Conservation (phyloP, 768 basidiomycete species). For the Agaricus subrufescens region DNA sequence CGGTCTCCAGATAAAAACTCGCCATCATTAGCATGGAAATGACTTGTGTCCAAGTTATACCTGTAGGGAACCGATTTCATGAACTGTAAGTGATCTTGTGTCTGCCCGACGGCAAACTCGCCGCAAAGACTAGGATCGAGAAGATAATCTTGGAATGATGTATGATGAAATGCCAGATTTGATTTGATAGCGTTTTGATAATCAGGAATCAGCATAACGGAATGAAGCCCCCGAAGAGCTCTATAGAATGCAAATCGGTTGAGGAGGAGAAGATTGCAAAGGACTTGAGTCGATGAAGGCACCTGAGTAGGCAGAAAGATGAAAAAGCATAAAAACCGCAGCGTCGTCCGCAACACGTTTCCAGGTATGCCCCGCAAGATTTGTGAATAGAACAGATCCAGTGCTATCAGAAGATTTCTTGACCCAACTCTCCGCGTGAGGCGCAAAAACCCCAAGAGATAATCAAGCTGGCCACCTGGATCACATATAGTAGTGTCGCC, state of each 20-base stretch:
- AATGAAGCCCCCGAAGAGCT: background rate
- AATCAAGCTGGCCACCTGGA: background rate
- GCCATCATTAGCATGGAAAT: background rate
- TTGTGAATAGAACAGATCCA: background rate
- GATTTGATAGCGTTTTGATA: background rate
- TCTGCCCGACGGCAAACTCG: background rate
- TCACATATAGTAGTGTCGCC: background rate
- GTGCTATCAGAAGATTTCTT: background rate
- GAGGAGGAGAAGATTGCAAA: background rate
- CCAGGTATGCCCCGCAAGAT: background rate
- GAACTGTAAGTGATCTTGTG: background rate
- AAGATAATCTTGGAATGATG: constrained; percentile 3
- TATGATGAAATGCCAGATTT: background rate
- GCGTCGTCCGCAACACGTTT: background rate
- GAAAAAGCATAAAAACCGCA: background rate
- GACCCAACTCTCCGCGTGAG: background rate
- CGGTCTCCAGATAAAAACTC: background rate
- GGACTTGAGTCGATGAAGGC: background rate
- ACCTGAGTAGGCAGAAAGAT: background rate
- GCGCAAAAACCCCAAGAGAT: background rate
- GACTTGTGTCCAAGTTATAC: background rate
- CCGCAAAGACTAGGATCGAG: background rate
- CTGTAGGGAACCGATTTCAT: background rate
- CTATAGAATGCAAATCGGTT: background rate
- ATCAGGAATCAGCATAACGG: background rate